Evolutionary conservation across 352 stramenopile genomes (phyloP).

Genomic region (Phytophthora niederhauseri): DNA sequence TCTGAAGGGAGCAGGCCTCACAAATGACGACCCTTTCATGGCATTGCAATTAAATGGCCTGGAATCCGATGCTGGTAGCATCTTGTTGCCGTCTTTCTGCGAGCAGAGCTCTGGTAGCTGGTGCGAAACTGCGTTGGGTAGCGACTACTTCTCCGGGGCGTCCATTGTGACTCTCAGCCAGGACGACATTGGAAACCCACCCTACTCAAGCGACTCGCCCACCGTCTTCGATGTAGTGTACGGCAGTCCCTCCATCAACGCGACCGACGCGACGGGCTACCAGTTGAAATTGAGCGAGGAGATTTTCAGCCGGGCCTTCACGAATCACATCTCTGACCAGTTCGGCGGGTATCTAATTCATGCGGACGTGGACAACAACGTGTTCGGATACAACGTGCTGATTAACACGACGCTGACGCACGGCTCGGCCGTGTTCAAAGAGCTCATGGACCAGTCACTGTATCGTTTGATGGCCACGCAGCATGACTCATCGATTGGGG

Average conservation of each 20-base stretch:
- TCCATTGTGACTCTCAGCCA: slow-evolving; percentile 19
- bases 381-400: slow-evolving; percentile 54
- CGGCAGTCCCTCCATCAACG: slow-evolving; percentile 31
- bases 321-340: slow-evolving; percentile 35
- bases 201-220: slow-evolving; percentile 37
- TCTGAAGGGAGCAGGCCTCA: slow-evolving; percentile 29
- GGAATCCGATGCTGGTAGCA: slow-evolving; percentile 20
- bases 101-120: slow-evolving; percentile 29
- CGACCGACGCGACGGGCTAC: slow-evolving; percentile 34
- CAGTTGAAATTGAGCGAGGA: slow-evolving; percentile 42
- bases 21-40: slow-evolving; percentile 34
- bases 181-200: slow-evolving; percentile 22
- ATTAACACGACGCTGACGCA: slow-evolving; percentile 60
- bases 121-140: slow-evolving; percentile 28
- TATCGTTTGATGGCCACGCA: slow-evolving; percentile 40
- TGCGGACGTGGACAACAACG: slow-evolving; percentile 23
- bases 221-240: slow-evolving; percentile 53
- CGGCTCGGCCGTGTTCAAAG: slow-evolving; percentile 52
- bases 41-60: slow-evolving; percentile 21
- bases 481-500: slow-evolving; percentile 14
- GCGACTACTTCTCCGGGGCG: slow-evolving; percentile 30
- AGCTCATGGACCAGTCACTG: slow-evolving; percentile 52
- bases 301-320: slow-evolving; percentile 44
- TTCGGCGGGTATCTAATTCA: slow-evolving; percentile 52
- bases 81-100: slow-evolving; percentile 28